These are phyloP conservation scores for Lathyrus oleraceus DNA, from an alignment of 306 rosid genomes.

Conservation along the genomic window DNA sequence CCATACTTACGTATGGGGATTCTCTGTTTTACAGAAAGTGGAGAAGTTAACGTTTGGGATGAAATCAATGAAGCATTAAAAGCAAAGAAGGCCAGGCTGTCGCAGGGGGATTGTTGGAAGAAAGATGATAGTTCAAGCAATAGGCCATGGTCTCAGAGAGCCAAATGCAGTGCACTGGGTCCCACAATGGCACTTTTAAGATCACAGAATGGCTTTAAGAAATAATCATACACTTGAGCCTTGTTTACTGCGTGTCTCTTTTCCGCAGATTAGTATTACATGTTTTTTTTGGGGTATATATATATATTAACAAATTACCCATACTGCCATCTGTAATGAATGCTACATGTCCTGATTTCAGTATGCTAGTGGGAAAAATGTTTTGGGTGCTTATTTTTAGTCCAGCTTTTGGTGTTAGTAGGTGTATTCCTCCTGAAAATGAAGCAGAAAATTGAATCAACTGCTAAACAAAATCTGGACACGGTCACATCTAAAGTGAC, in stretches of 20 bases:
- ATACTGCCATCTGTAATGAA: constrained; percentile 15
- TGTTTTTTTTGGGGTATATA: constrained; percentile 29
- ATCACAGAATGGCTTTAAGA: constrained; percentile 60
- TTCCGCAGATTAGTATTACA: constrained; percentile 19
- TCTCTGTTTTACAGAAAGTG: constrained; percentile 61
- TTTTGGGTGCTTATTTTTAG: constrained; percentile 8
- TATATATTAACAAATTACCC: constrained; percentile 16
- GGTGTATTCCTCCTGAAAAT: constrained; percentile 46
- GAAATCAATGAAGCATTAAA: constrained; percentile 63
- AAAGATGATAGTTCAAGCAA: constrained; percentile 53
- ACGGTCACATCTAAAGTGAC: not conserved
- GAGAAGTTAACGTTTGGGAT: constrained; percentile 72
- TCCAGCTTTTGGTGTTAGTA: constrained; percentile 34
- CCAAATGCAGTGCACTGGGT: constrained; percentile 85
- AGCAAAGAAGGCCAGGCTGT: constrained; percentile 74
- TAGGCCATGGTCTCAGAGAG: constrained; percentile 65
- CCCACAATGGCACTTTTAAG: constrained; percentile 76
- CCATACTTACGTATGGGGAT: constrained; percentile 17
- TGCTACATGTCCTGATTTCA: constrained; percentile 33
- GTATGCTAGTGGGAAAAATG: constrained; percentile 22
- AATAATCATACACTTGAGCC: constrained; percentile 26
- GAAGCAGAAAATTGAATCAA: constrained; percentile 38
- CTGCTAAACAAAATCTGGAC: constrained; percentile 1
- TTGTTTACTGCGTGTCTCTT: constrained; percentile 9
- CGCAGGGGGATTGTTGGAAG: constrained; percentile 55